Percentiles rank a stretch among this genome's conserved stretches.
Evolutionary conservation across 1,284 basidiomycete species (phyloP).

Genomic region (Moesziomyces sp.): DNA sequence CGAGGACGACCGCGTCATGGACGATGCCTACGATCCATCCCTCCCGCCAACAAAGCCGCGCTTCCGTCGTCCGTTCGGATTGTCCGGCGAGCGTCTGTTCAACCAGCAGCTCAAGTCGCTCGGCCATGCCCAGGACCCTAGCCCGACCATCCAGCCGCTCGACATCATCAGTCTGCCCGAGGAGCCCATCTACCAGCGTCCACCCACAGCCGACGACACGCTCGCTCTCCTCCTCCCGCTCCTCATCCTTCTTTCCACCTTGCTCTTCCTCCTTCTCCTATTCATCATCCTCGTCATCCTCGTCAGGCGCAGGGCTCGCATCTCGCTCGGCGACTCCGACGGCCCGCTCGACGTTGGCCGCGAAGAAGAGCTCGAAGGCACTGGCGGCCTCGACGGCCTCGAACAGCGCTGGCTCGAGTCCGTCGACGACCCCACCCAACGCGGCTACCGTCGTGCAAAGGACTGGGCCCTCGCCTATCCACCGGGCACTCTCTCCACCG

Average conservation of each 20-base stretch:
- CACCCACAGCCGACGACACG: slow-evolving; percentile 43
- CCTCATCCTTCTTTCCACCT: slow-evolving; percentile 86
- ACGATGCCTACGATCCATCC: slow-evolving; percentile 9
- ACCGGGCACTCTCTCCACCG: slow-evolving; percentile 56
- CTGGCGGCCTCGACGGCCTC: slow-evolving; percentile 89
- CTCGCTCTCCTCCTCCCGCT: slow-evolving; percentile 70
- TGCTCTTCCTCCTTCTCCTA: slow-evolving; percentile 79
- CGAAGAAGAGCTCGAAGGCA: slow-evolving; percentile 77
- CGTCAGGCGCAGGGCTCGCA: slow-evolving; percentile 51
- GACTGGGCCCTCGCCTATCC: slow-evolving; percentile 72
- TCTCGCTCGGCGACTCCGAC: slow-evolving; percentile 81
- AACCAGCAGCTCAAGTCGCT: slow-evolving; percentile 41
- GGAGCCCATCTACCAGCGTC: slow-evolving; percentile 44
- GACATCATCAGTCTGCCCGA: slow-evolving; percentile 28
- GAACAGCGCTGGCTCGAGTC: slow-evolving; percentile 93
- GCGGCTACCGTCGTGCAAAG: slow-evolving; percentile 86
- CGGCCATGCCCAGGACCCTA: slow-evolving; percentile 38
- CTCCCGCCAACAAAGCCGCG: slow-evolving; percentile 20
- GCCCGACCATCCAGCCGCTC: slow-evolving; percentile 22
- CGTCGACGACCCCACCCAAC: slow-evolving; percentile 76
- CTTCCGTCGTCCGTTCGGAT: slow-evolving; percentile 41
- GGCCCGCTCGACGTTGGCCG: slow-evolving; percentile 93
- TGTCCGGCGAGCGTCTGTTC: slow-evolving; percentile 34
- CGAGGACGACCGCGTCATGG: slow-evolving; percentile 10
- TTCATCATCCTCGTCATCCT: slow-evolving; percentile 63